Base-by-base conservation (phyloP, 495 filamentous ascomycete genomes). In the Trichoderma erinaceum region DNA sequence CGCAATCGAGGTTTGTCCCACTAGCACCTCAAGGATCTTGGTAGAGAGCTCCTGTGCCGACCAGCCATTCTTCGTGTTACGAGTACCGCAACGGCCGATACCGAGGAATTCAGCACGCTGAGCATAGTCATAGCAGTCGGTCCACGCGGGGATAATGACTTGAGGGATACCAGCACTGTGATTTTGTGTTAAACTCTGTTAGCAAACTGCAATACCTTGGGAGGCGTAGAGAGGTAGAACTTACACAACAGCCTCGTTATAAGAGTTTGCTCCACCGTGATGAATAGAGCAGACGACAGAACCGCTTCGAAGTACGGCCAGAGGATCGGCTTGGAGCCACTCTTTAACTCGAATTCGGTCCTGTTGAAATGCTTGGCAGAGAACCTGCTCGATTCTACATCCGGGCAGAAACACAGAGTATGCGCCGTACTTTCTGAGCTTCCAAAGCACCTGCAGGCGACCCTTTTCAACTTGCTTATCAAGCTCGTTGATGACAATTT, bases 71-170 rank as follows among this genome's bases (percentile, higher is more conserved):
- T 61, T 44, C 11, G 41, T 43, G 23, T 13, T 41, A 21, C 43
- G 38, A 29, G 38, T 68, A 10, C 58, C 67, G 23, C 67, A 68
- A 1, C 38, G 41, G 15, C 81, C 81, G 52, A 84, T 77, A 0
- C 79, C 78, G 0, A 82, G 71, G 73, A 75, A 79, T 67, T 84
- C 81, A 2, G 77, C 79, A 15, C 80, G 72, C 11, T 78, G 76
- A 5, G 80, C 79, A 65, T 79, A 81, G 50, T 82, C 81, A 63
- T 81, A 83, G 61, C 77, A 79, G 65, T 82, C 81, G 23, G 79
- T 75, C 81, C 81, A 83, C 52, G 76, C 76, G 0, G 81, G 78
- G 3, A 83, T 76, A 5, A 84, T 68, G 2, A 84, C 76, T 63
- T 81, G 80, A 10, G 80, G 80, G 27, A 78, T 73, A n/a, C 81